Percentiles rank a stretch among this genome's conserved stretches.
Evolutionary conservation across 2,329 filamentous ascomycete genomes (phyloP).

Genomic region (Teratosphaeria epicoccoides): DNA sequence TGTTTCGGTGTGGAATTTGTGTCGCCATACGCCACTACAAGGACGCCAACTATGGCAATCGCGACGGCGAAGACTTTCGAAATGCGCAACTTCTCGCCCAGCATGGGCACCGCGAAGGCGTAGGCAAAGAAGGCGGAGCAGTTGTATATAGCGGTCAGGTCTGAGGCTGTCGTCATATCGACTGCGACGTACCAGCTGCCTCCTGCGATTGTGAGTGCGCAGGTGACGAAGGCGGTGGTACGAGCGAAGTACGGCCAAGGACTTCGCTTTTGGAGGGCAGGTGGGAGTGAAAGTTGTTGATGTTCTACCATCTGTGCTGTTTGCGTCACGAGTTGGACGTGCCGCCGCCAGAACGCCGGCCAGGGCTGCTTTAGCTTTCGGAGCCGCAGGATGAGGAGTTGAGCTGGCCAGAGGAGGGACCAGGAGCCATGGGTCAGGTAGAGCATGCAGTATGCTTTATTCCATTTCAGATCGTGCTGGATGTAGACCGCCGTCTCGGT

Average conservation of each 20-base stretch:
- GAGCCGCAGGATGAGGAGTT: constrained; percentile 68
- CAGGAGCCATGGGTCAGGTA: constrained; percentile 93
- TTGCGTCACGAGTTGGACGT: constrained; percentile 51
- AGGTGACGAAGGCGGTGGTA: constrained; percentile 73
- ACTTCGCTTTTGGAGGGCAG: constrained; percentile 34
- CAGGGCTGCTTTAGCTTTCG: constrained; percentile 72
- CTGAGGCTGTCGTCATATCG: constrained; percentile 80
- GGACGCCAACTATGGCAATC: constrained; percentile 77
- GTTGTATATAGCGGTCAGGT: constrained; percentile 97
- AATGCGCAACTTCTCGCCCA: constrained; percentile 71
- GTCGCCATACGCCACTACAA: constrained; percentile 93
- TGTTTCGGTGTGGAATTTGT: constrained; percentile 37
- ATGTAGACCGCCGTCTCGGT: constrained; percentile 94
- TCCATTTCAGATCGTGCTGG: constrained; percentile 82
- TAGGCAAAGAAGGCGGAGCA: constrained; percentile 99
- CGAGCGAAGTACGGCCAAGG: constrained; percentile 65
- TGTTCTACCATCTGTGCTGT: constrained; percentile 79
- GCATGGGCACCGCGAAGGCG: constrained; percentile 82
- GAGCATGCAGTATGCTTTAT: constrained; percentile 99
- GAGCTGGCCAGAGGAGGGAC: constrained; percentile 76
- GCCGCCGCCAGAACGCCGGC: constrained; percentile 72
- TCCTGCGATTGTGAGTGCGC: constrained; percentile 77
- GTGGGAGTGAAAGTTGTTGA: constrained; percentile 57
- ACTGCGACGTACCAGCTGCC: constrained; percentile 95
- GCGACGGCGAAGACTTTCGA: constrained; percentile 81